These are phyloP conservation scores for Gomphus sp. DNA, from an alignment of 1,284 basidiomycete genomes.

Conservation along the genomic window DNA sequence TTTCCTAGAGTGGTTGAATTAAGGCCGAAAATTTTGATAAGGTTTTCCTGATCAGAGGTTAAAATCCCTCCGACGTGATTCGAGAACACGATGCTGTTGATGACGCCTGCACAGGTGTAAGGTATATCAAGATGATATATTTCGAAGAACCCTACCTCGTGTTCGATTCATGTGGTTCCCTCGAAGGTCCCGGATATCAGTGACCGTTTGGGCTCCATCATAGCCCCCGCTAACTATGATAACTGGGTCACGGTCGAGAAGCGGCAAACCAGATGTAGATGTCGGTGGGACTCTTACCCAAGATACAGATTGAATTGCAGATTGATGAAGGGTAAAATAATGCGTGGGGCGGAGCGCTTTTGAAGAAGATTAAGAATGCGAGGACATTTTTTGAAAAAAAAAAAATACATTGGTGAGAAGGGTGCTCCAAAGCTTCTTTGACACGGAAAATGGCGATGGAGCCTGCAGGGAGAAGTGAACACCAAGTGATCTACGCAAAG, in stretches of 20 bases:
- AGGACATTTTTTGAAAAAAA: not conserved
- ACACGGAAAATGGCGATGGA: constrained; percentile 70
- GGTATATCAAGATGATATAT: too few relatives aligned
- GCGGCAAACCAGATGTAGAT: constrained; percentile 34
- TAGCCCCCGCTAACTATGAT: constrained; percentile 68
- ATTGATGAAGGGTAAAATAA: constrained; percentile 65
- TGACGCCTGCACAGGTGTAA: constrained; percentile 43
- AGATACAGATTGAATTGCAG: constrained; percentile 62
- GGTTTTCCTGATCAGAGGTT: constrained; percentile 71
- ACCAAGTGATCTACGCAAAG: not conserved
- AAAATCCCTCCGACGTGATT: constrained; percentile 56
- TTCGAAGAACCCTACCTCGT: constrained; percentile 27
- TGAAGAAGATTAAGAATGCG: too few relatives aligned
- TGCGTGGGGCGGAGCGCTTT: constrained; percentile 53
- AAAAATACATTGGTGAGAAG: not conserved
- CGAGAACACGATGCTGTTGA: constrained; percentile 57
- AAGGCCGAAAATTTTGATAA: constrained; percentile 62
- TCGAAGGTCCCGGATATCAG: constrained; percentile 61
- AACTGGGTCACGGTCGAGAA: constrained; percentile 49
- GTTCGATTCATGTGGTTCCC: constrained; percentile 65
- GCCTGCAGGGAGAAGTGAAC: constrained; percentile 34
- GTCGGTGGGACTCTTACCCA: constrained; percentile 64
- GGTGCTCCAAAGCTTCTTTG: constrained; percentile 29
- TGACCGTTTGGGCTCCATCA: constrained; percentile 65
- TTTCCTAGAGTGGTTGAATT: constrained; percentile 65